Evolutionary conservation across 176 grass and related monocot genomes (phyloP), one percentile per base, ranked within the genome.

Genomic region (Oryza rufipogon): DNA sequence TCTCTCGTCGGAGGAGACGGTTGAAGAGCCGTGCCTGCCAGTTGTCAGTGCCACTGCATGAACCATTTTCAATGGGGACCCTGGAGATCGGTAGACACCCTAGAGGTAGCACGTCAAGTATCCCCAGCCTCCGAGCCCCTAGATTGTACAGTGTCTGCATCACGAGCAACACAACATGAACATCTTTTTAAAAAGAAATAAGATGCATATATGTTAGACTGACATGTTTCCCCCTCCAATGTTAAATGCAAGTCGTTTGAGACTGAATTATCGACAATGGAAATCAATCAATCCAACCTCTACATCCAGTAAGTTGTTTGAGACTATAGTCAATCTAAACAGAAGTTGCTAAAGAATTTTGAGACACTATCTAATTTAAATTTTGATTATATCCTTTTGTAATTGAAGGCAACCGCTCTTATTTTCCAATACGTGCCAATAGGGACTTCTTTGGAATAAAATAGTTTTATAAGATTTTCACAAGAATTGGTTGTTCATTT

Each of bases 1-100:
- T 69, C 52, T 89, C 82, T 0, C n/a, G 30, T 14, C 82, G 70
- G 64, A 89, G 76, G 2, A 75, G 38, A 1, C 63, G 7, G 41
- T 85, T 89, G 87, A 89, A 89, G 48, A 47, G 32, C 76, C 4
- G 47, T 0, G 76, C 52, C 58, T 80, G 36, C 28, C 48, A 49
- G 70, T 89, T 85, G 63, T 25, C 39, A 7, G 0, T 11, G 39
- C 6, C 15, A 36, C 75, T n/a, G 41, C 88, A 90, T 0, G 11
- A 10, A 0, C 33, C 78, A 23, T 44, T 64, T 26, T 41, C 33
- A 13, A 19, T 66, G 54, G 33, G 34, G 74, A 36, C 14, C 0
- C 83, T 69, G 34, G 11, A 14, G 32, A 73, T 17, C 16, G 83
- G 88, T 23, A 89, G 13, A 54, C 88, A 86, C 14, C 88, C 88